phyloP scores from a whole-genome alignment of 163 green algal genomes.

The Coccomyxa subellipsoidea region DNA sequence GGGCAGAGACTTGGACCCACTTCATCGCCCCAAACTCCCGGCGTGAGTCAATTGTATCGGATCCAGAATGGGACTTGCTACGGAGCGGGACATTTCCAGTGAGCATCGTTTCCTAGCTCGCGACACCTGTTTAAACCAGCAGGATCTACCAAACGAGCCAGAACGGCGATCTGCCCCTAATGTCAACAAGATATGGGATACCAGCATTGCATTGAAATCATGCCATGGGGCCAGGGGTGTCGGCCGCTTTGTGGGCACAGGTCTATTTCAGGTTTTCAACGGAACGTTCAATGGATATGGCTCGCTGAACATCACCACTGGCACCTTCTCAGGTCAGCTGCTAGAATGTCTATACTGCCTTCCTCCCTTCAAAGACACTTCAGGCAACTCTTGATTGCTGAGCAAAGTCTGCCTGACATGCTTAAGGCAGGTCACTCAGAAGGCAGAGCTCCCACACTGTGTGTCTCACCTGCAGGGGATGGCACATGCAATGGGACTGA shows the following conservation, averaged over 20 bases:
- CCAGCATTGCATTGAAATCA: no score
- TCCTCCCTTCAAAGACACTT: no score
- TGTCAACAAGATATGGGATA: no score
- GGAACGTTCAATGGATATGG: background rate
- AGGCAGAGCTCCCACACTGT: no score
- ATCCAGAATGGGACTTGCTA: background rate
- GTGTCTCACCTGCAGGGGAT: background rate
- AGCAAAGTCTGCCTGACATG: no score
- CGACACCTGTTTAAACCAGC: background rate
- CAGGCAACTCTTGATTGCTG: no score
- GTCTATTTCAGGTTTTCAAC: background rate
- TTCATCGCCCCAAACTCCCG: background rate
- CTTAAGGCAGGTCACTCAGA: no score
- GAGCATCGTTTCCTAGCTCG: background rate
- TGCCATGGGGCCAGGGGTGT: background rate
- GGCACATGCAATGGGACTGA: background rate
- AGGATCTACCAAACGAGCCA: background rate
- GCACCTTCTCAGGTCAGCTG: background rate
- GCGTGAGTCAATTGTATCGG: background rate
- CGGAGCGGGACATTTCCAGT: background rate
- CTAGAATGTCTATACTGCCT: background rate
- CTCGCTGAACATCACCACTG: background rate
- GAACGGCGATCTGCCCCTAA: no score
- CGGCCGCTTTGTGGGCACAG: background rate
- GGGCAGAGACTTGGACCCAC: background rate